Conservation (phyloP, 768 basidiomycete genomes). For the Termitomyces sp. region DNA sequence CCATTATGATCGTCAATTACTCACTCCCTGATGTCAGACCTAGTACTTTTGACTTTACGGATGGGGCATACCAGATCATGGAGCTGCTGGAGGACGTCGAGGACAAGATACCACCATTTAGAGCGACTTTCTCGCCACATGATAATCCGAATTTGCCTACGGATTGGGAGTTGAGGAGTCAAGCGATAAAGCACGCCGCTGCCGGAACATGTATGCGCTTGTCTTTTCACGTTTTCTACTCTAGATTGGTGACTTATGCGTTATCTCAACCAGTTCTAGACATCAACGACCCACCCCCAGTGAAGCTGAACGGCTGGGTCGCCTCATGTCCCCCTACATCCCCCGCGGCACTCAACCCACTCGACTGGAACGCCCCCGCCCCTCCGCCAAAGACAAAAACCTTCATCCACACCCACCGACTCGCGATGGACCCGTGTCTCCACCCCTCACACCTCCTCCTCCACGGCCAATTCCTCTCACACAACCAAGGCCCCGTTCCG, state of each 20-base stretch:
- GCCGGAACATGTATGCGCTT: slow-evolving; percentile 30
- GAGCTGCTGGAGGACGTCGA: slow-evolving; percentile 38
- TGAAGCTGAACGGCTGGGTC: slow-evolving; percentile 31
- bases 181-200: slow-evolving; percentile 32
- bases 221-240: background rate
- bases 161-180: slow-evolving; percentile 29
- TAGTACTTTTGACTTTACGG: slow-evolving; percentile 20
- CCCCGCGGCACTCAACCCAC: slow-evolving; percentile 23
- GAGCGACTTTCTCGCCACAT: slow-evolving; percentile 48
- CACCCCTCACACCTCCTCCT: slow-evolving; percentile 35
- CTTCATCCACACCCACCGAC: slow-evolving; percentile 44
- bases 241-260: background rate
- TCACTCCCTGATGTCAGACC: slow-evolving; percentile 21
- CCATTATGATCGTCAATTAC: slow-evolving; percentile 25
- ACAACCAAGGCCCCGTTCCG: slow-evolving; percentile 40
- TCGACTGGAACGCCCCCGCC: slow-evolving; percentile 21
- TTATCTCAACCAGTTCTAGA: background rate
- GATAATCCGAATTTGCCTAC: slow-evolving; percentile 40
- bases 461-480: slow-evolving; percentile 51
- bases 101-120: slow-evolving; percentile 39
- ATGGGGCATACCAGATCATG: slow-evolving; percentile 26
- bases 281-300: slow-evolving; percentile 19
- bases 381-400: slow-evolving; percentile 22
- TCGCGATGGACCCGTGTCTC: slow-evolving; percentile 45
- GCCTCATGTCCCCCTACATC: slow-evolving; percentile 31